These are phyloP conservation scores for Sphaerobolus stellatus DNA, from an alignment of 1,284 basidiomycete species.

Conservation along the genomic window DNA sequence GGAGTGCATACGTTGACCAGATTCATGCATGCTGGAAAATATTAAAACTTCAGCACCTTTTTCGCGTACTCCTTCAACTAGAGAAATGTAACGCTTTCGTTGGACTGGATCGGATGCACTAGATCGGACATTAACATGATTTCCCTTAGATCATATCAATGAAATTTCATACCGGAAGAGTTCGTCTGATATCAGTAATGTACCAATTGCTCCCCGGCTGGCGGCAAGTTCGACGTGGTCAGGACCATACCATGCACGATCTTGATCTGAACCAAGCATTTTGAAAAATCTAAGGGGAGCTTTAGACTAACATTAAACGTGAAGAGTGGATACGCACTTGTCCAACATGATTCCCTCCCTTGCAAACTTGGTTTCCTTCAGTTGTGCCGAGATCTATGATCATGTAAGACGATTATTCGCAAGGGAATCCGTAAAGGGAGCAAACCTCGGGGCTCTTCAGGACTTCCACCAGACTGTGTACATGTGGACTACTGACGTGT, in stretches of 20 bases:
- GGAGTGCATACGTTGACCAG: slow-evolving; percentile 78
- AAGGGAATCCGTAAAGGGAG: slow-evolving; percentile 3
- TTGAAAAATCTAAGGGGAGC: slow-evolving; percentile 79
- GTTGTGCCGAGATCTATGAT: slow-evolving; percentile 61
- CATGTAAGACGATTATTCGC: slow-evolving; percentile 4
- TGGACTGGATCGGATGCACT: slow-evolving; percentile 75
- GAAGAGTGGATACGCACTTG: slow-evolving; percentile 52
- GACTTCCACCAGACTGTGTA: slow-evolving; percentile 94
- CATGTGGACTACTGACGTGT: slow-evolving; percentile 90
- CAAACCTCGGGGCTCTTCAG: slow-evolving; percentile 89
- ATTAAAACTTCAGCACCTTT: slow-evolving; percentile 93
- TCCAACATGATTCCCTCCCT: slow-evolving; percentile 90
- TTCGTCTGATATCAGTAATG: slow-evolving; percentile 92
- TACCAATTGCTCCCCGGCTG: slow-evolving; percentile 91
- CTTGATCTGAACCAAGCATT: slow-evolving; percentile 92
- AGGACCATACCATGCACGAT: slow-evolving; percentile 98
- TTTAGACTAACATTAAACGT: slow-evolving; percentile 8
- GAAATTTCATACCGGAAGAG: slow-evolving; percentile 93
- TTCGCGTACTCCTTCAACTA: slow-evolving; percentile 87
- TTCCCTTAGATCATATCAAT: too few species aligned
- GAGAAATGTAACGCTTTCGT: slow-evolving; percentile 81
- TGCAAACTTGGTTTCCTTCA: slow-evolving; percentile 98
- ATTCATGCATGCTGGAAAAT: slow-evolving; percentile 99
- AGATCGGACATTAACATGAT: background rate
- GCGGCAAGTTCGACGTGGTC: slow-evolving; percentile 91